Conservation (phyloP, 2,329 filamentous ascomycete species). For the Calonectria hawksworthii region DNA sequence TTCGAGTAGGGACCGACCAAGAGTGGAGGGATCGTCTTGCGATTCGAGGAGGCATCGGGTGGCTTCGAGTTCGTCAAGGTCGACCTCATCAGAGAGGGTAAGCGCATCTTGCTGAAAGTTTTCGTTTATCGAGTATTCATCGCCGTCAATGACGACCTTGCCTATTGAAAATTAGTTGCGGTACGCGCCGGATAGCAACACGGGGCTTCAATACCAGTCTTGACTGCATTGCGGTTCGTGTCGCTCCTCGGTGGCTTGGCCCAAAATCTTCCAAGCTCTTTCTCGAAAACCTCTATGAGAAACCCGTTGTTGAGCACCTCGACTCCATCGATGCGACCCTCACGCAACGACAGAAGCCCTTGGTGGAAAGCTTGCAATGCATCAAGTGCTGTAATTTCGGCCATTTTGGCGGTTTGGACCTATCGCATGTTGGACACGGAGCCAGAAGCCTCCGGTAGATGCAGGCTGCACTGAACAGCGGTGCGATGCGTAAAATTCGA, state of each 20-base stretch:
- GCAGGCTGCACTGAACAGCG: slow-evolving; percentile 40
- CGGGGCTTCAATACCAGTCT: slow-evolving; percentile 67
- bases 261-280: slow-evolving; percentile 79
- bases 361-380: slow-evolving; percentile 87
- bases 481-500: slow-evolving; percentile 41
- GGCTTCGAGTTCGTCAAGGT: slow-evolving; percentile 90
- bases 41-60: slow-evolving; percentile 82
- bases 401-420: slow-evolving; percentile 69
- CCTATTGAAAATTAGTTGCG: slow-evolving; percentile 63
- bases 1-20: slow-evolving; percentile 81
- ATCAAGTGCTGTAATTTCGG: slow-evolving; percentile 79
- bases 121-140: slow-evolving; percentile 85
- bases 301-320: slow-evolving; percentile 80
- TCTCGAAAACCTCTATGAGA: slow-evolving; percentile 77
- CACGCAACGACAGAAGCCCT: slow-evolving; percentile 83
- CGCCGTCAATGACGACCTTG: slow-evolving; percentile 79
- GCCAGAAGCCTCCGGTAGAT: slow-evolving; percentile 35
- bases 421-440: slow-evolving; percentile 61
- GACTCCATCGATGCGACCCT: slow-evolving; percentile 72
- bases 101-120: slow-evolving; percentile 88
- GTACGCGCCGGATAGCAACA: slow-evolving; percentile 16
- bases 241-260: slow-evolving; percentile 83
- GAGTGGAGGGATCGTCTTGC: slow-evolving; percentile 74
- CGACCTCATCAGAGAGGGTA: slow-evolving; percentile 87
- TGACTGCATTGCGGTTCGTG: slow-evolving; percentile 78